Conservation (phyloP, 768 basidiomycete species). For the Suillus brevipes region DNA sequence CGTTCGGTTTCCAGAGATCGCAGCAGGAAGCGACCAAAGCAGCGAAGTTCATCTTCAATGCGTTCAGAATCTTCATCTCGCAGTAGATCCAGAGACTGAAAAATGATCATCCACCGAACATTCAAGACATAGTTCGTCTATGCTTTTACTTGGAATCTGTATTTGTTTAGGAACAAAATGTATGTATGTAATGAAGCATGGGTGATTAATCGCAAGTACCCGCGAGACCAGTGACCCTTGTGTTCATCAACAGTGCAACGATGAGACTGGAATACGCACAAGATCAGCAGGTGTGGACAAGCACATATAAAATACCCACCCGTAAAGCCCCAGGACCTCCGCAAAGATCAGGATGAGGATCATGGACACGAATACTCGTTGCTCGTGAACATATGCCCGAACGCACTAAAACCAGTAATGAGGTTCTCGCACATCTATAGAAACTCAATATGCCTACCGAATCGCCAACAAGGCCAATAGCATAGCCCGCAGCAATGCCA, state of each 20-base stretch:
- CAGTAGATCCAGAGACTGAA: constrained; percentile 17
- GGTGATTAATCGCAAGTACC: constrained; percentile 19
- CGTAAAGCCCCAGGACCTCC: constrained; percentile 88
- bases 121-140: not conserved
- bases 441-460: constrained; percentile 55
- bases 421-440: not conserved
- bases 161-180: constrained; percentile 17
- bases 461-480: constrained; percentile 93
- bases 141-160: not conserved
- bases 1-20: constrained; percentile 48
- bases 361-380: constrained; percentile 92
- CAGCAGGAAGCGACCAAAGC: constrained; percentile 37
- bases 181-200: constrained; percentile 3
- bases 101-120: constrained; percentile 10
- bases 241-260: constrained; percentile 91
- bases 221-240: constrained; percentile 52
- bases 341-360: constrained; percentile 93
- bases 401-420: constrained; percentile 60
- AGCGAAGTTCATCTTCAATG: constrained; percentile 18
- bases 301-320: constrained; percentile 44
- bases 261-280: constrained; percentile 53
- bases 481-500: constrained; percentile 90
- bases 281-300: constrained; percentile 2
- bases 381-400: constrained; percentile 87
- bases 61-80: constrained; percentile 17